Conservation (phyloP, 345 rosid species). For the Theobroma cacao region DNA sequence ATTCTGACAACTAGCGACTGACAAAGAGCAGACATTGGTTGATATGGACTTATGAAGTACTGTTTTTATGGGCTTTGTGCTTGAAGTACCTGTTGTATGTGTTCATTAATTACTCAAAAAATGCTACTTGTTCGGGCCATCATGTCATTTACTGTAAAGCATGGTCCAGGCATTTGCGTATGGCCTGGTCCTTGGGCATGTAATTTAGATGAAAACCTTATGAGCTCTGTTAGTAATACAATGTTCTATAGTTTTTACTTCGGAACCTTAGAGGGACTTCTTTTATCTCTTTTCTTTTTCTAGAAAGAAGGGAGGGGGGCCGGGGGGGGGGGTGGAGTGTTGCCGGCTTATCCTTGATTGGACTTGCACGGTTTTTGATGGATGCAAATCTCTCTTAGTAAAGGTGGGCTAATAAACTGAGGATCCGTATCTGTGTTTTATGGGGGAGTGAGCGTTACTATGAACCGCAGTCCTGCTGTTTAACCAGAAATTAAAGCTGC, state of each 20-base stretch:
- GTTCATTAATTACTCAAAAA: slow-evolving; percentile 11
- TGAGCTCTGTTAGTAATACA: not conserved
- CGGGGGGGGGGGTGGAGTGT: not conserved
- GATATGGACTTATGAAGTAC: slow-evolving; percentile 7
- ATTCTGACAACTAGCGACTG: slow-evolving; percentile 24
- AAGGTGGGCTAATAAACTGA: no score
- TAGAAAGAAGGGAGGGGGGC: not conserved
- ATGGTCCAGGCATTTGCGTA: not conserved
- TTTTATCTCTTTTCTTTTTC: not conserved
- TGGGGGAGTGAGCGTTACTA: no score
- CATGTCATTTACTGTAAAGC: slow-evolving; percentile 10
- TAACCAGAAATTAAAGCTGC: not conserved
- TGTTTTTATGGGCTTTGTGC: not conserved
- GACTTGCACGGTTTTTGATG: not conserved
- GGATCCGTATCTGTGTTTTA: no score
- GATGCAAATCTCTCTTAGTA: not conserved
- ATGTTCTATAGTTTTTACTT: not conserved
- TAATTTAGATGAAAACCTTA: slow-evolving; percentile 4
- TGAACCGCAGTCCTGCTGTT: no score
- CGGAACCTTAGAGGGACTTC: not conserved
- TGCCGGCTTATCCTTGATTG: not conserved
- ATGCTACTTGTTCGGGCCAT: slow-evolving; percentile 14
- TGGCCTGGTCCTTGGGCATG: not conserved
- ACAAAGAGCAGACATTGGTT: not conserved
- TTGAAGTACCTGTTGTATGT: slow-evolving; percentile 19